Evolutionary conservation across 148 eudicot species (phyloP).

Genomic region (Simmondsia chinensis): DNA sequence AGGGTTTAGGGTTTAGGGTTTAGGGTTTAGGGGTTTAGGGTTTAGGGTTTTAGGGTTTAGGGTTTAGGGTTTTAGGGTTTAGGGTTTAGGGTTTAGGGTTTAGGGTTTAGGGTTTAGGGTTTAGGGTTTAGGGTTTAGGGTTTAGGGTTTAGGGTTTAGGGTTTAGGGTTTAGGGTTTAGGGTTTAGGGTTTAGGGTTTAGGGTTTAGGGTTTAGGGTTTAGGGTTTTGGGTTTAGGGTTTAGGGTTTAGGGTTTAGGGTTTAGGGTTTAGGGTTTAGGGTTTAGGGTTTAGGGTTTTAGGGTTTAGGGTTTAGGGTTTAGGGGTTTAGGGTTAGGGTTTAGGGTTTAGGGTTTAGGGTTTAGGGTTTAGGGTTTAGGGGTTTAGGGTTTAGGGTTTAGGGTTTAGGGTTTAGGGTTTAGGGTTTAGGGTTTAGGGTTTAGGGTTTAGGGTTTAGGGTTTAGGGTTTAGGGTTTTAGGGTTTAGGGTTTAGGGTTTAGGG

Average conservation of each 20-base stretch:
- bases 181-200: conserved; percentile 14
- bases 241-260: conserved; percentile 8
- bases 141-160: conserved; percentile 19
- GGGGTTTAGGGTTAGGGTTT: conserved; percentile 9
- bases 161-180: conserved; percentile 15
- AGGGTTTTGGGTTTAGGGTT: conserved; percentile 6
- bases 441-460: conserved; percentile 14
- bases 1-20: conserved; percentile 12
- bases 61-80: conserved; percentile 14
- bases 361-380: conserved; percentile 11
- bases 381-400: too few relatives aligned
- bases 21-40: too few relatives aligned
- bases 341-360: conserved; percentile 12
- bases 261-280: conserved; percentile 8
- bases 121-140: conserved; percentile 15
- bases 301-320: conserved; percentile 14
- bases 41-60: conserved; percentile 8
- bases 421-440: conserved; percentile 14
- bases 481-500: conserved; percentile 6
- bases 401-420: conserved; percentile 8
- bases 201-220: conserved; percentile 10
- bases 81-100: conserved; percentile 16
- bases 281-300: conserved; percentile 5
- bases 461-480: conserved; percentile 13
- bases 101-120: conserved; percentile 11